These are phyloP conservation scores for Globisporangium abappressorium DNA, from an alignment of 352 stramenopile genomes.

Conservation along the genomic window DNA sequence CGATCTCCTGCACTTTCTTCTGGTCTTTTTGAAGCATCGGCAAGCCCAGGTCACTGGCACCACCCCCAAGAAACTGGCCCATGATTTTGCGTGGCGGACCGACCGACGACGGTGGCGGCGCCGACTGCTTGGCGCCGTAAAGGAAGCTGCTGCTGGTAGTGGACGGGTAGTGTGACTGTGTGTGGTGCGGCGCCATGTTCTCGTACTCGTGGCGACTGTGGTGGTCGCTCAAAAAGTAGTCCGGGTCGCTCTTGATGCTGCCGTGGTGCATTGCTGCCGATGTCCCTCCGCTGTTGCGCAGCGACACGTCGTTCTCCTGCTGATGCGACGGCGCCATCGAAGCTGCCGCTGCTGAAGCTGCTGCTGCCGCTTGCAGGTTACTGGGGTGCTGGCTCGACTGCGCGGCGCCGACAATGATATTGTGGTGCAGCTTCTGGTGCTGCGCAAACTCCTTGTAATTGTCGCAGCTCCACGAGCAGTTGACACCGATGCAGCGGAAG, in stretches of 20 bases:
- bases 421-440: constrained; percentile 76
- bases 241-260: constrained; percentile 13
- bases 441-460: constrained; percentile 85
- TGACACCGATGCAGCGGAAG: constrained; percentile 62
- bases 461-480: constrained; percentile 64
- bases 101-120: constrained; percentile 13
- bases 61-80: constrained; percentile 29
- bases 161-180: constrained; percentile 15
- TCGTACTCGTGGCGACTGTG: constrained; percentile 15
- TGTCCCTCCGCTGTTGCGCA: constrained; percentile 4
- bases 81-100: constrained; percentile 36
- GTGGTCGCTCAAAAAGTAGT: constrained; percentile 16
- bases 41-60: constrained; percentile 19
- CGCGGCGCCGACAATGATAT: constrained; percentile 57
- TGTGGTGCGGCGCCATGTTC: constrained; percentile 19
- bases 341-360: not conserved
- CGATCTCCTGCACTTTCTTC: constrained; percentile 31
- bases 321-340: not conserved
- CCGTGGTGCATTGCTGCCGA: not conserved
- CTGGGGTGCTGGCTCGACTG: constrained; percentile 12
- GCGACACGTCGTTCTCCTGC: constrained; percentile 27
- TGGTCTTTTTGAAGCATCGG: constrained; percentile 36
- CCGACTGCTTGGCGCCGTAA: constrained; percentile 36
- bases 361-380: not conserved
- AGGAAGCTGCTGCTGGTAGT: constrained; percentile 29